phyloP scores from a whole-genome alignment of 2,329 filamentous ascomycete genomes.

The Hypoxylon sp. region DNA sequence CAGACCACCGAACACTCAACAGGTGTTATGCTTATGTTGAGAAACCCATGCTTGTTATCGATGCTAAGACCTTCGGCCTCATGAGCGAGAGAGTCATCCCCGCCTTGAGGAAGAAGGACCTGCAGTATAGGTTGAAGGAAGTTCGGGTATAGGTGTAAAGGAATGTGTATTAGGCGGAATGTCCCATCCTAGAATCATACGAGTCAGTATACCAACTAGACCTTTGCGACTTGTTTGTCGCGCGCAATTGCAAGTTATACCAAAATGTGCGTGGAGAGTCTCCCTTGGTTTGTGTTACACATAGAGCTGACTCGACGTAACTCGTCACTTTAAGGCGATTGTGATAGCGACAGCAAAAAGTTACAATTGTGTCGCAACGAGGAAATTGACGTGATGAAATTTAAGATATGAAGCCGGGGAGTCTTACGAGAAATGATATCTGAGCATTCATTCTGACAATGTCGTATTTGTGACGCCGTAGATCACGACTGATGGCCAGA shows the following conservation, averaged over 20 bases:
- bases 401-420: conserved; percentile 29
- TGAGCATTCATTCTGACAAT: conserved; percentile 54
- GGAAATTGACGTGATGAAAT: conserved; percentile 27
- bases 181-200: conserved; percentile 78
- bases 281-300: conserved; percentile 34
- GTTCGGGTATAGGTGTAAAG: conserved; percentile 80
- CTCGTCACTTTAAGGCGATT: conserved; percentile 28
- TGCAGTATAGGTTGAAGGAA: conserved; percentile 91
- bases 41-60: conserved; percentile 79
- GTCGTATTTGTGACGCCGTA: conserved; percentile 44
- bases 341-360: conserved; percentile 8
- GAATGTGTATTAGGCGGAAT: conserved; percentile 91
- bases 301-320: conserved; percentile 26
- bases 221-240: conserved; percentile 23
- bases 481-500: conserved; percentile 41
- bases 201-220: conserved; percentile 39
- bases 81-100: conserved; percentile 55
- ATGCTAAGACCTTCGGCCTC: conserved; percentile 63
- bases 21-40: conserved; percentile 93
- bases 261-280: conserved; percentile 37
- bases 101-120: conserved; percentile 78
- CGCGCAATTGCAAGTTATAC: conserved; percentile 39
- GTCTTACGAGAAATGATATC: conserved; percentile 56
- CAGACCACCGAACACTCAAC: conserved; percentile 95
- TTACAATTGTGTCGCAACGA: conserved; percentile 24